Evolutionary conservation across 2,329 filamentous ascomycete species (phyloP).

Genomic region (Coniochaeta prunicola): DNA sequence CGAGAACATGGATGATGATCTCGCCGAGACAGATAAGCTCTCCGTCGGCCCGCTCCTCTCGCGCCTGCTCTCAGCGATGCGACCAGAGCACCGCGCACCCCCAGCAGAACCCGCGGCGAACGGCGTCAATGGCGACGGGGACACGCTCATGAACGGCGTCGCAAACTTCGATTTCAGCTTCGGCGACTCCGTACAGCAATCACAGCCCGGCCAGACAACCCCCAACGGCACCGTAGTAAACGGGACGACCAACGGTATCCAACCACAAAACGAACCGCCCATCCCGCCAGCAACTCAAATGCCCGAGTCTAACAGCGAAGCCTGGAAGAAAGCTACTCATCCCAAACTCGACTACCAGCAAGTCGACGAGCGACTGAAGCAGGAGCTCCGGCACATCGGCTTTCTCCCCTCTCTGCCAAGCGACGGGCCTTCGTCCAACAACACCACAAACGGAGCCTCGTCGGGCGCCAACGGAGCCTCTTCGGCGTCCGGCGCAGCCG

Average conservation of each 20-base stretch:
- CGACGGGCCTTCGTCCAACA: conserved; percentile 10
- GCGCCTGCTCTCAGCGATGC: conserved; percentile 71
- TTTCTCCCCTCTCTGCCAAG: conserved; percentile 54
- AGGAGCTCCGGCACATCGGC: conserved; percentile 85
- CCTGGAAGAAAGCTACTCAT: conserved; percentile 71
- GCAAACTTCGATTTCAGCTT: conserved; percentile 34
- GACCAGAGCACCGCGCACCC: conserved; percentile 61
- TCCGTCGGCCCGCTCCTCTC: conserved; percentile 82
- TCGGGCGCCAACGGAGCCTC: neutral
- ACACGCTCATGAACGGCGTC: conserved; percentile 47
- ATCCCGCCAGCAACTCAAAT: conserved; percentile 70
- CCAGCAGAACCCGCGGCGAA: conserved; percentile 51
- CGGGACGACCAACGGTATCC: conserved; percentile 20
- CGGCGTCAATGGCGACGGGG: conserved; percentile 39
- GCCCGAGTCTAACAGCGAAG: conserved; percentile 65
- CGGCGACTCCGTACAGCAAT: conserved; percentile 6
- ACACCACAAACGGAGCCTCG: conserved; percentile 8
- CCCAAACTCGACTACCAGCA: conserved; percentile 76
- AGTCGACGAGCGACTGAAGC: conserved; percentile 84
- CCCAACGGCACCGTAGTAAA: conserved; percentile 11
- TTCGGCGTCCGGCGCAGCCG: neutral
- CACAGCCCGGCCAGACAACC: conserved; percentile 1
- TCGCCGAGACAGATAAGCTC: conserved; percentile 82
- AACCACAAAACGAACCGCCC: conserved; percentile 20
- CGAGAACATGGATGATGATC: conserved; percentile 78